A percentile compares a stretch with the other conserved stretches of the same genome.
Evolutionary conservation across 2,329 filamentous ascomycete genomes (phyloP).

Genomic region (Orbilia oligospora): DNA sequence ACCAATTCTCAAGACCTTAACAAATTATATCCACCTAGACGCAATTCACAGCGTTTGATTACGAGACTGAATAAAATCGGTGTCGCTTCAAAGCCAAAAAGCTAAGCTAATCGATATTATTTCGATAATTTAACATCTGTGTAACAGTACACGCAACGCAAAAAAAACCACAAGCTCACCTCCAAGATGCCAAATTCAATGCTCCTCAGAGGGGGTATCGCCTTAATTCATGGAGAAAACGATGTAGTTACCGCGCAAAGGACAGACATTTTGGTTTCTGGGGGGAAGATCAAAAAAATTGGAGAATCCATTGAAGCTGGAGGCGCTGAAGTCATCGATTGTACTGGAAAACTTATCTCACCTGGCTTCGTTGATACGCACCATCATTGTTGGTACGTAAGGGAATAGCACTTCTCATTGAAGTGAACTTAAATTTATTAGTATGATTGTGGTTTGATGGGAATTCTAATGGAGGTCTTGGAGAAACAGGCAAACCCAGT

Average conservation of each 20-base stretch:
- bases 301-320: conserved; percentile 38
- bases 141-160: conserved; percentile 17
- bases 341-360: conserved; percentile 67
- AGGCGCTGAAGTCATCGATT: conserved; percentile 67
- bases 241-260: conserved; percentile 24
- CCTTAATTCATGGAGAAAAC: conserved; percentile 41
- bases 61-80: too few relatives aligned
- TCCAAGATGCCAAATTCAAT: conserved; percentile 22
- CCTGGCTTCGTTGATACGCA: conserved; percentile 69
- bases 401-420: conserved; percentile 1
- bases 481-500: conserved; percentile 65
- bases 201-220: conserved; percentile 38
- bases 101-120: too few relatives aligned
- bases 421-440: not conserved
- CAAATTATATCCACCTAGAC: too few relatives aligned
- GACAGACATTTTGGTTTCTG: conserved; percentile 29
- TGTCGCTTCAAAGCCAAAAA: too few relatives aligned
- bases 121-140: not conserved
- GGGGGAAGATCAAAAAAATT: conserved; percentile 36
- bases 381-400: conserved; percentile 69
- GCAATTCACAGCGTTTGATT: too few relatives aligned
- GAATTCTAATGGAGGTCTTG: not conserved
- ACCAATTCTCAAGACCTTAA: too few relatives aligned
- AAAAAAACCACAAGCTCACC: not conserved
- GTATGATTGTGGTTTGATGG: not conserved